Percentiles rank a stretch among this genome's conserved stretches.
These are phyloP conservation scores for Sugiyamaella neomexicana DNA, from an alignment of 1,139 yeast genomes.

Conservation along the genomic window DNA sequence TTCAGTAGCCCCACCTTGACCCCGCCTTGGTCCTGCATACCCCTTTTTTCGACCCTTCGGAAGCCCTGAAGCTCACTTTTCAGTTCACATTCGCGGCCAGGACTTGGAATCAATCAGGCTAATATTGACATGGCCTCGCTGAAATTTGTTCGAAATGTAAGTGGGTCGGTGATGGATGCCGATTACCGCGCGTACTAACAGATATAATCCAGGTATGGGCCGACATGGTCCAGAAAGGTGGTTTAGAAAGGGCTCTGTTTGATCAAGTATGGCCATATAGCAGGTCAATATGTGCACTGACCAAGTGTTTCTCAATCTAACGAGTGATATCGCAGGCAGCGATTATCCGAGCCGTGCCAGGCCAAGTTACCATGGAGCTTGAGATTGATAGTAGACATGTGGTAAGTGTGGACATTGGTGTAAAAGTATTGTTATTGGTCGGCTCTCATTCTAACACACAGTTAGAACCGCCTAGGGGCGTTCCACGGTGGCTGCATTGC, in stretches of 20 bases:
- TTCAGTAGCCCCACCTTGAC: no score
- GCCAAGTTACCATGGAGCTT: conserved; percentile 40
- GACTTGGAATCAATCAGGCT: no score
- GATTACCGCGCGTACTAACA: background rate
- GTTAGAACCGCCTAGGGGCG: conserved; percentile 42
- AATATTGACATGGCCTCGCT: no score
- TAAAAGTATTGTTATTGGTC: no score
- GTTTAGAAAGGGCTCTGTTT: conserved; percentile 42
- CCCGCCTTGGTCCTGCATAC: no score
- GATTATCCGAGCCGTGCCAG: conserved; percentile 38
- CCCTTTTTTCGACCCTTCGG: no score
- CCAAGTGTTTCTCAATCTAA: background rate
- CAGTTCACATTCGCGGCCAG: no score
- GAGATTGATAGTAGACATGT: conserved; percentile 41
- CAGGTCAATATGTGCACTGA: background rate
- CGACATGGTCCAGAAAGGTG: conserved; percentile 40
- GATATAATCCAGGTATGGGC: conserved; percentile 37
- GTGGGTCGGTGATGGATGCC: background rate
- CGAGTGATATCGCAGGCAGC: conserved; percentile 27
- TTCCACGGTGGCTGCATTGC: conserved; percentile 49
- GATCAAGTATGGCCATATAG: conserved; percentile 30
- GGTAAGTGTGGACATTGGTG: conserved; percentile 32
- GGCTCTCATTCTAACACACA: background rate
- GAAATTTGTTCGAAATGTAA: conserved; percentile 22
- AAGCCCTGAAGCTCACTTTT: no score